phyloP scores from a whole-genome alignment of 2,329 filamentous ascomycete species.

The Stachybotrys elegans region DNA sequence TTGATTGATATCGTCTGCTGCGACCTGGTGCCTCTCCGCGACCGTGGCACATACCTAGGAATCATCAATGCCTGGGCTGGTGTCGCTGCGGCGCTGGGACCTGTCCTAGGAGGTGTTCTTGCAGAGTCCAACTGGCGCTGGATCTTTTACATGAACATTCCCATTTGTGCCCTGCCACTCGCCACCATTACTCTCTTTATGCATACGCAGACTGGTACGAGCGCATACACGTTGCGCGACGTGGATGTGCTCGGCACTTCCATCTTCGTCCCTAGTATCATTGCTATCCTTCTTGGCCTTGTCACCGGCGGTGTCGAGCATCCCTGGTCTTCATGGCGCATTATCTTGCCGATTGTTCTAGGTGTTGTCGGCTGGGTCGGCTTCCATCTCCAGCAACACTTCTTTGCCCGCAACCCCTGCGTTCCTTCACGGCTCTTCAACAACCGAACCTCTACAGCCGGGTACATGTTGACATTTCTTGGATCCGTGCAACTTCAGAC shows the following conservation, averaged over 20 bases:
- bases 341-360: constrained; percentile 34
- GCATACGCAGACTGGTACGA: too few relatives aligned
- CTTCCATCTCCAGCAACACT: constrained; percentile 7
- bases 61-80: constrained; percentile 21
- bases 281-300: constrained; percentile 33
- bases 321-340: constrained; percentile 29
- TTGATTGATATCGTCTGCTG: constrained; percentile 21
- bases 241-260: constrained; percentile 36
- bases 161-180: constrained; percentile 20
- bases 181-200: constrained; percentile 17
- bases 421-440: constrained; percentile 36
- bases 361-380: constrained; percentile 22
- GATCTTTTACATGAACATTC: constrained; percentile 37
- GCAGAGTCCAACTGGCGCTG: constrained; percentile 27
- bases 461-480: constrained; percentile 3
- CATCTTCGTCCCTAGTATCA: constrained; percentile 29
- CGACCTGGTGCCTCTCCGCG: constrained; percentile 41
- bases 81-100: constrained; percentile 24
- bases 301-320: constrained; percentile 31
- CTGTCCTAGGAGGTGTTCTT: constrained; percentile 20
- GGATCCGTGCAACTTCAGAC: constrained; percentile 13
- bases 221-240: too few relatives aligned
- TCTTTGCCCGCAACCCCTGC: background rate
- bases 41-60: constrained; percentile 34
- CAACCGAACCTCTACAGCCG: constrained; percentile 28